phyloP scores from a whole-genome alignment of 768 basidiomycete genomes.

The Lentinula sp. region DNA sequence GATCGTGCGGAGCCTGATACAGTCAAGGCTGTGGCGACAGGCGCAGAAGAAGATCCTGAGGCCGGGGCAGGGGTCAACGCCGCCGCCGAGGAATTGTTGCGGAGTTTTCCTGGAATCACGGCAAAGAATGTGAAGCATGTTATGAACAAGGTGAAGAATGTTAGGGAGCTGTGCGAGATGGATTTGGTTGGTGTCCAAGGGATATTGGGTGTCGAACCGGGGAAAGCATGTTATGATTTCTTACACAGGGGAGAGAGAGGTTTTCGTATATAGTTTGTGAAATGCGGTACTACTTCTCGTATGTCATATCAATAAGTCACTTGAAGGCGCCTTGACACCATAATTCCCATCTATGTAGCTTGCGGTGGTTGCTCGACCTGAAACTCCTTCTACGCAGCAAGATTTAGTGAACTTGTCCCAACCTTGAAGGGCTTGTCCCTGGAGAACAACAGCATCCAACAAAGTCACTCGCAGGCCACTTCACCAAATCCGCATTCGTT shows the following conservation, averaged over 20 bases:
- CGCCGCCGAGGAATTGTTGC: constrained; percentile 77
- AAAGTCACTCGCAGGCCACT: no score
- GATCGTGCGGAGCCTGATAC: constrained; percentile 80
- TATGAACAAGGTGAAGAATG: constrained; percentile 71
- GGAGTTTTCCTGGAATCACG: constrained; percentile 78
- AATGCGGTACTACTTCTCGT: no score
- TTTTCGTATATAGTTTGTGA: background rate
- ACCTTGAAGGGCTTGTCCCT: no score
- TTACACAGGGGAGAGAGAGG: constrained; percentile 59
- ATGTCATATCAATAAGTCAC: no score
- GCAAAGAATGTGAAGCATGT: constrained; percentile 83
- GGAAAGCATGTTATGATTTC: constrained; percentile 76
- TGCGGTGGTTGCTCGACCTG: no score
- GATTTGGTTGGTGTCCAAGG: constrained; percentile 55
- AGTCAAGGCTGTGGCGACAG: constrained; percentile 66
- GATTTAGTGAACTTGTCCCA: no score
- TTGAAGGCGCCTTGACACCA: no score
- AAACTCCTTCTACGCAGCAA: no score
- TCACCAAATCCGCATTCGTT: no score
- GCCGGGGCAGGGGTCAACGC: constrained; percentile 64
- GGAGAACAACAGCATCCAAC: no score
- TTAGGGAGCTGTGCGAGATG: constrained; percentile 71
- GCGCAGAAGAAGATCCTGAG: constrained; percentile 66
- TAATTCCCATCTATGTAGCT: no score
- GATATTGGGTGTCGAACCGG: constrained; percentile 76